These are phyloP conservation scores for Fragaria ananassa DNA, from an alignment of 306 rosid species.

Conservation along the genomic window DNA sequence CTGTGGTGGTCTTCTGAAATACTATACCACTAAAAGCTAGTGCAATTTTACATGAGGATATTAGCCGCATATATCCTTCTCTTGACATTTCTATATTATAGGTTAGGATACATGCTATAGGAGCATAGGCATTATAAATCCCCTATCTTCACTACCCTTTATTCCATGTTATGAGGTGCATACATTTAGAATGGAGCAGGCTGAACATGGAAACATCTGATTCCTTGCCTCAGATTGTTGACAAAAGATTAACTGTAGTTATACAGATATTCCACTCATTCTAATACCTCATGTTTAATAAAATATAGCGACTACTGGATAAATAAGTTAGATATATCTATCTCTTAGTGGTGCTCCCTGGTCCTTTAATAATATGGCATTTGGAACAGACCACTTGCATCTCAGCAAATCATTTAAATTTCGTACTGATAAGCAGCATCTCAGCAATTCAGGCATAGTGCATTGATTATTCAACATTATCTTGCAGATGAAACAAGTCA, in stretches of 20 bases:
- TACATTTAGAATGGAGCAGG: not conserved
- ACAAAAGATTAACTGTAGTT: not conserved
- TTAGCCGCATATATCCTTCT: not conserved
- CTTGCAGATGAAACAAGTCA: slow-evolving; percentile 75
- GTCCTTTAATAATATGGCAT: not conserved
- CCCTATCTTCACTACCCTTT: not conserved
- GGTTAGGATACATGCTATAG: not conserved
- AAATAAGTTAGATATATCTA: not conserved
- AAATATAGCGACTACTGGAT: not conserved
- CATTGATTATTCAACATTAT: slow-evolving; percentile 27
- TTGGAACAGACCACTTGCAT: not conserved
- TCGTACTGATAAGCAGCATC: not conserved
- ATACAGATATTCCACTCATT: not conserved
- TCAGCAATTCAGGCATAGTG: not conserved
- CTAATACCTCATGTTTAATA: not conserved
- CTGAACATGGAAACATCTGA: not conserved
- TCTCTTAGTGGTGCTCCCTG: not conserved
- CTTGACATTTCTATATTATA: not conserved
- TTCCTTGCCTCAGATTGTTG: not conserved
- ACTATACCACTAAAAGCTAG: not conserved
- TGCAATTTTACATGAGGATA: not conserved
- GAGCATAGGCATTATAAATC: not conserved
- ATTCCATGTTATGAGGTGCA: not conserved
- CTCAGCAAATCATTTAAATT: not conserved
- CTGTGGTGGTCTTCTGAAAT: not conserved